Evolutionary conservation across 257 asterid genomes (phyloP).

Genomic region (Nicotiana sylvestris): DNA sequence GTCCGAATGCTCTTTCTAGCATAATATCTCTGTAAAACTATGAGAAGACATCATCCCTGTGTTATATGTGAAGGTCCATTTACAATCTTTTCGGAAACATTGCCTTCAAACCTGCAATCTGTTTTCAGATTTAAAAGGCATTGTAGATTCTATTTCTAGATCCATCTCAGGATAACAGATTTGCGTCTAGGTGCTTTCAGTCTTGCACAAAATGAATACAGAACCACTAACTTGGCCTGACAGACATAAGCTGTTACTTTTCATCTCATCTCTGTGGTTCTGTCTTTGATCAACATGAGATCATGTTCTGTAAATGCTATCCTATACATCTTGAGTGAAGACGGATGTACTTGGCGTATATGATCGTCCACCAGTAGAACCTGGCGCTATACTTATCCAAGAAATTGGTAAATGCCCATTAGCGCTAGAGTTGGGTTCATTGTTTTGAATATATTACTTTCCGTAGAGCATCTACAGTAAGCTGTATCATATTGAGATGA

Average conservation of each 20-base stretch:
- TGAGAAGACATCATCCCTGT: background rate
- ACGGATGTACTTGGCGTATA: constrained; percentile 90
- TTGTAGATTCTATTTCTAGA: background rate
- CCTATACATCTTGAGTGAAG: constrained; percentile 50
- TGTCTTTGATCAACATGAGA: background rate
- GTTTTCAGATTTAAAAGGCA: background rate
- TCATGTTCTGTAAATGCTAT: constrained; percentile 8
- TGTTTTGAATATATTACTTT: background rate
- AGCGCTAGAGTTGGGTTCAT: background rate
- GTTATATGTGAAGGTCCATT: background rate
- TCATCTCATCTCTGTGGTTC: background rate
- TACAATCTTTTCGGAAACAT: background rate
- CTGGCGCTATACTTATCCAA: constrained; percentile 66
- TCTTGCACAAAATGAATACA: background rate
- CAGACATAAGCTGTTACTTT: background rate
- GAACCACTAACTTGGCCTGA: background rate
- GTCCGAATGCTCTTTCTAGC: background rate
- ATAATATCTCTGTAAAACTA: background rate
- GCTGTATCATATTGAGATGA: background rate
- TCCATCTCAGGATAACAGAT: background rate
- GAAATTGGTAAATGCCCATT: constrained; percentile 61
- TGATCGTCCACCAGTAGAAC: constrained; percentile 88
- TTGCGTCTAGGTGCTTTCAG: background rate
- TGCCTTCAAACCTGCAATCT: background rate
- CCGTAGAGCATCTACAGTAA: background rate